Evolutionary conservation across 306 rosid species (phyloP).

Genomic region (Castanea mollissima): DNA sequence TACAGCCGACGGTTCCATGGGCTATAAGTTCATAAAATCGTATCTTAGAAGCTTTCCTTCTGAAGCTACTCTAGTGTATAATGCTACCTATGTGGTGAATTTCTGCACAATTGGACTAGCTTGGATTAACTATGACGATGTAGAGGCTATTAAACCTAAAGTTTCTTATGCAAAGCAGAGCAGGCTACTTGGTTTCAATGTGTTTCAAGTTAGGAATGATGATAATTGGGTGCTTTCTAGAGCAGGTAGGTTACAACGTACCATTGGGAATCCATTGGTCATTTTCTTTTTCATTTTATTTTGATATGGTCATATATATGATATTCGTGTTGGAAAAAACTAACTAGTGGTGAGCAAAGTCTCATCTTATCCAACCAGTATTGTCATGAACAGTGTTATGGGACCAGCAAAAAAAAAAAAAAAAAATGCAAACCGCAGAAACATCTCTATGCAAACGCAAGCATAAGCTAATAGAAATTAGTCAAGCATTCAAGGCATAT

Average conservation of each 20-base stretch:
- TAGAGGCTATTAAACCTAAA: constrained; percentile 37
- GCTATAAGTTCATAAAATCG: constrained; percentile 35
- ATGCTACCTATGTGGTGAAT: constrained; percentile 43
- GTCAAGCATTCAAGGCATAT: no score
- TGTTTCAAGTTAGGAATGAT: constrained; percentile 46
- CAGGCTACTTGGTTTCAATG: constrained; percentile 47
- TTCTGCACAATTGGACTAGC: constrained; percentile 31
- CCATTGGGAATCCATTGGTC: not conserved
- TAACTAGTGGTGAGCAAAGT: no score
- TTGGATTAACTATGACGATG: constrained; percentile 58
- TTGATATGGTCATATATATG: not conserved
- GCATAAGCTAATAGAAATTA: no score
- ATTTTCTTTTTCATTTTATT: not conserved
- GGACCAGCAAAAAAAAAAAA: no score
- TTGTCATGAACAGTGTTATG: no score
- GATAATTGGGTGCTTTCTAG: constrained; percentile 55
- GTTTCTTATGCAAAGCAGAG: constrained; percentile 50
- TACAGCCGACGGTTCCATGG: constrained; percentile 19
- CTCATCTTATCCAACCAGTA: no score
- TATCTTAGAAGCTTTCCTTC: constrained; percentile 24
- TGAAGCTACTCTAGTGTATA: constrained; percentile 24
- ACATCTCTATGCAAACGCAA: no score
- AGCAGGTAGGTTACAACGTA: constrained; percentile 18
- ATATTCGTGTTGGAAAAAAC: no score
- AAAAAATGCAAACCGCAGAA: no score